Evolutionary conservation across 140 eudicot genomes (phyloP).

Genomic region (Flaveria floridana): DNA sequence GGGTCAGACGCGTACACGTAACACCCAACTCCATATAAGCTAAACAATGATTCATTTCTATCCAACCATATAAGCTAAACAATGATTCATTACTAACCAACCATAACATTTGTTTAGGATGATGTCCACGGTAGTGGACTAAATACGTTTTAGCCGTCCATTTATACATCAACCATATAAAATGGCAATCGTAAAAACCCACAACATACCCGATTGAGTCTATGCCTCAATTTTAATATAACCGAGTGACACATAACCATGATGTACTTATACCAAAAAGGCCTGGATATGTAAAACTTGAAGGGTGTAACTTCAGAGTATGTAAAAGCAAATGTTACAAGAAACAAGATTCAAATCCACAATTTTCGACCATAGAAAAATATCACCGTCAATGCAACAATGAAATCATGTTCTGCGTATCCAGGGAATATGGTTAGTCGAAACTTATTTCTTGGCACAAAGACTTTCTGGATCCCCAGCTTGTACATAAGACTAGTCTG

Average conservation of each 20-base stretch:
- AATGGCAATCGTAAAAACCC: not conserved
- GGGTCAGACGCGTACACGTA: too few species aligned
- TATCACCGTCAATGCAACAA: constrained; percentile 57
- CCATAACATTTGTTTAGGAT: not conserved
- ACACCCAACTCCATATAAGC: not conserved
- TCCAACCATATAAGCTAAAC: too few species aligned
- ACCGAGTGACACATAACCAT: too few species aligned
- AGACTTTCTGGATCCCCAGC: constrained; percentile 58
- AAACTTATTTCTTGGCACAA: constrained; percentile 71
- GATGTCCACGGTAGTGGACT: too few species aligned
- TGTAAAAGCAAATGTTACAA: not conserved
- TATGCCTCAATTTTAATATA: too few species aligned
- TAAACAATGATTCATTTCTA: not conserved
- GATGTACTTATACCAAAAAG: too few species aligned
- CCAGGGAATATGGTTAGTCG: constrained; percentile 85
- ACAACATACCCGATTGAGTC: too few species aligned
- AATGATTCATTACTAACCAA: too few species aligned
- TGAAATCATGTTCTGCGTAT: constrained; percentile 41
- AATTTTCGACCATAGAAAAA: constrained; percentile 74
- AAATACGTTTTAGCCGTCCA: too few species aligned
- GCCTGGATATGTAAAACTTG: too few species aligned
- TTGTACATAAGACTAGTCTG: constrained; percentile 94
- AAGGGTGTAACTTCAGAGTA: too few species aligned
- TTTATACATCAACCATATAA: not conserved
- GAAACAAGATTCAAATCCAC: constrained; percentile 46